Percentiles rank a stretch among this genome's conserved stretches.
Conservation (phyloP, 2,329 filamentous ascomycete species). For the Diaporthe aspalathi region DNA sequence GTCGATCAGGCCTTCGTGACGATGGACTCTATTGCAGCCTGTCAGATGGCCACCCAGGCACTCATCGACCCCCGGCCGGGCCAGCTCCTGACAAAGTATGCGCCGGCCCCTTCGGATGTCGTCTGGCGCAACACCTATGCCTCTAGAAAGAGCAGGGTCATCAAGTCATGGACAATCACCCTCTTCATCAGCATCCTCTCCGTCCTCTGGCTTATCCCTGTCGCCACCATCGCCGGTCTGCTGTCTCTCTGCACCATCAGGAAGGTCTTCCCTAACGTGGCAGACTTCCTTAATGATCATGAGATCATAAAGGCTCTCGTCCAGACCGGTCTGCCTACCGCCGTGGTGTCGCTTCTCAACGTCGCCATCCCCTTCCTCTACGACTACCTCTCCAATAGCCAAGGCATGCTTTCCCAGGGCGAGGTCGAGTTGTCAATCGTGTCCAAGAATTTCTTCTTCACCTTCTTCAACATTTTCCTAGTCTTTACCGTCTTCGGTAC, state of each 20-base stretch:
- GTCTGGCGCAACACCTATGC: constrained; percentile 95
- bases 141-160: constrained; percentile 76
- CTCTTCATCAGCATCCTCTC: constrained; percentile 84
- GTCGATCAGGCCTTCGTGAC: constrained; percentile 94
- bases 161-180: constrained; percentile 86
- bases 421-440: constrained; percentile 95
- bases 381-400: constrained; percentile 88
- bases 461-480: constrained; percentile 98
- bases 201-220: constrained; percentile 86
- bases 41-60: constrained; percentile 96
- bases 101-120: constrained; percentile 91
- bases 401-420: constrained; percentile 94
- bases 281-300: constrained; percentile 74
- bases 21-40: constrained; percentile 93
- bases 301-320: constrained; percentile 80
- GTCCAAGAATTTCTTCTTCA: constrained; percentile 99
- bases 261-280: constrained; percentile 77
- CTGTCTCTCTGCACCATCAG: constrained; percentile 85
- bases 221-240: constrained; percentile 81
- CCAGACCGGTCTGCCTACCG: constrained; percentile 87
- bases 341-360: constrained; percentile 87
- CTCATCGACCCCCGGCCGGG: constrained; percentile 91
- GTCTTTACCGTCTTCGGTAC: constrained; percentile 91
- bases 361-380: constrained; percentile 93
- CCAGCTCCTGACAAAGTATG: constrained; percentile 84